phyloP scores from a whole-genome alignment of 768 basidiomycete genomes.

The Suillus subluteus region DNA sequence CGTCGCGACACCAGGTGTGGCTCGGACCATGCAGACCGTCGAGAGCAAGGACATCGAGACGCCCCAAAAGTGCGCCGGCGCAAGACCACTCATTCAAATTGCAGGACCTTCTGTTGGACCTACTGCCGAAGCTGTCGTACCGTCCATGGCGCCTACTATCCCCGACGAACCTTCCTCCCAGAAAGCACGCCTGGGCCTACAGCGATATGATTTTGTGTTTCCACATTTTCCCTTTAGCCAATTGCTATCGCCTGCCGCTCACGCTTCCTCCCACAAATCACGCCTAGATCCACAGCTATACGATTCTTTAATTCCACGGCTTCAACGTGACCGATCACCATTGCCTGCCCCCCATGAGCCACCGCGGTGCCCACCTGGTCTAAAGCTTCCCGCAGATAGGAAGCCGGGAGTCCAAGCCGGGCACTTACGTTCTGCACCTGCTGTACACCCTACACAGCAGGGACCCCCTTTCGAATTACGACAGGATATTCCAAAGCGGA shows the following conservation, averaged over 20 bases:
- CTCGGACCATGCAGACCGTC: constrained; percentile 1
- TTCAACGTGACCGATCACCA: neutral
- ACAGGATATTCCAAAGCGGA: neutral
- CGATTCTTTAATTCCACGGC: neutral
- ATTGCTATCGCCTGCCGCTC: neutral
- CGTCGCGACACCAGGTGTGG: neutral
- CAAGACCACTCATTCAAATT: neutral
- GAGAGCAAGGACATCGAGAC: constrained; percentile 1
- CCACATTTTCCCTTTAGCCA: neutral
- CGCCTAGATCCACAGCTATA: neutral
- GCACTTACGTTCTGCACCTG: too few relatives aligned
- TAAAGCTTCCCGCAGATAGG: neutral
- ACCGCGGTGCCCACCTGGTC: neutral
- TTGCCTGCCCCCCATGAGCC: neutral
- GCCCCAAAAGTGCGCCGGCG: neutral
- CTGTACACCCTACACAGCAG: neutral
- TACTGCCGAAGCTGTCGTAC: neutral
- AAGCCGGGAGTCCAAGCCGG: neutral
- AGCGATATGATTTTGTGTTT: neutral
- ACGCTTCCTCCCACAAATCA: neutral
- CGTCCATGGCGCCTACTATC: neutral
- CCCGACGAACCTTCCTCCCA: too few relatives aligned
- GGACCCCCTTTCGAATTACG: neutral
- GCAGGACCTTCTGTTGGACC: neutral
- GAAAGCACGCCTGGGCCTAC: neutral